These are phyloP conservation scores for Coniosporium apollinis DNA, from an alignment of 495 filamentous ascomycete species.

Conservation along the genomic window DNA sequence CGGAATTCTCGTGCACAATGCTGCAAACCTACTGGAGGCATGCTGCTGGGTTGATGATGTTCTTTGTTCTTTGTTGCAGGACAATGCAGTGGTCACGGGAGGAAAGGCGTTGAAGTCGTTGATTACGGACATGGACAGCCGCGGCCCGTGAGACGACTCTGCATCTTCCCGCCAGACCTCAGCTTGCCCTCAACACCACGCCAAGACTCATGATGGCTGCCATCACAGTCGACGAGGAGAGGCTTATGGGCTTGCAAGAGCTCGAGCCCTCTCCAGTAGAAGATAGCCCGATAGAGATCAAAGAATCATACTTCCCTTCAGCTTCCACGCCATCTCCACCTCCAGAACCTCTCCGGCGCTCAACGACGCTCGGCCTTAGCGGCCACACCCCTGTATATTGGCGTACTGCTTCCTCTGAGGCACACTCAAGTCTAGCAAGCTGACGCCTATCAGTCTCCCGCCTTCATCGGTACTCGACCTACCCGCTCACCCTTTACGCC, in stretches of 20 bases:
- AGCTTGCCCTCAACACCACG: too few species aligned
- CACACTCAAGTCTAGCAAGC: slow-evolving; percentile 3
- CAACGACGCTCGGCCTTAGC: slow-evolving; percentile 19
- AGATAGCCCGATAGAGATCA: slow-evolving; percentile 34
- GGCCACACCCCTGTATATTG: slow-evolving; percentile 21
- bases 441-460: slow-evolving; percentile 40
- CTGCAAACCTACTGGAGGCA: slow-evolving; percentile 16
- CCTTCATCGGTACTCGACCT: slow-evolving; percentile 73
- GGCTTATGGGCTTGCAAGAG: slow-evolving; percentile 45
- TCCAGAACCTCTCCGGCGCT: slow-evolving; percentile 6
- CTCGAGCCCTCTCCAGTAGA: slow-evolving; percentile 74
- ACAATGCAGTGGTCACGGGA: too few species aligned
- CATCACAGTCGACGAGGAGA: slow-evolving; percentile 8
- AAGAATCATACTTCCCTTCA: slow-evolving; percentile 38
- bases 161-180: too few species aligned
- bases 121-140: too few species aligned
- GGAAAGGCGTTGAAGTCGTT: too few species aligned
- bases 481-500: slow-evolving; percentile 66
- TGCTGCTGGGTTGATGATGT: slow-evolving; percentile 5
- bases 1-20: neutral
- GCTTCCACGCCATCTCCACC: slow-evolving; percentile 4
- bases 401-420: slow-evolving; percentile 10
- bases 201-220: too few species aligned
- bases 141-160: too few species aligned
- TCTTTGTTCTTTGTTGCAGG: neutral